These are phyloP conservation scores for Pleoardoris graminearum DNA, from an alignment of 2,329 filamentous ascomycete species.

Conservation along the genomic window DNA sequence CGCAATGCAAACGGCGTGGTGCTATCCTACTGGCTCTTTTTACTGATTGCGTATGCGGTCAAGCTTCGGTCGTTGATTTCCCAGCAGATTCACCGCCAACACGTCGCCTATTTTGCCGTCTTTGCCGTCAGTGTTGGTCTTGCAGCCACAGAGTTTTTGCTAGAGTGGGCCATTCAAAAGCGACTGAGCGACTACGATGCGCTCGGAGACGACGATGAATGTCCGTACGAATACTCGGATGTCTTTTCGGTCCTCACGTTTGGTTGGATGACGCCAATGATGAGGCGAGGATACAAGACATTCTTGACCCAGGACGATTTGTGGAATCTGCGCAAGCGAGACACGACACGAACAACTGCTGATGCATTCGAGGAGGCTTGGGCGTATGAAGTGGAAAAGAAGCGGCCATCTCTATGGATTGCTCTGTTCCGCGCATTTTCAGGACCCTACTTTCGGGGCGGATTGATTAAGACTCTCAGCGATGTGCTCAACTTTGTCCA, in stretches of 20 bases:
- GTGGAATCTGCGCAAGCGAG: conserved; percentile 82
- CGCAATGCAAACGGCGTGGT: conserved; percentile 85
- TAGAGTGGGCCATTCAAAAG: conserved; percentile 90
- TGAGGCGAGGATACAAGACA: conserved; percentile 90
- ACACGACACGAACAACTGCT: conserved; percentile 77
- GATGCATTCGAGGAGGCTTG: conserved; percentile 73
- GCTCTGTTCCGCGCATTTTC: conserved; percentile 84
- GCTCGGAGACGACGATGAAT: conserved; percentile 69
- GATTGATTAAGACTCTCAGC: conserved; percentile 85
- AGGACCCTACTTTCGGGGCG: conserved; percentile 77
- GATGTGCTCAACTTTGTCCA: conserved; percentile 86
- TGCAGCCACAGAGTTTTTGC: conserved; percentile 68
- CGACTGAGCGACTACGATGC: conserved; percentile 70
- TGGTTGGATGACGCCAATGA: conserved; percentile 98
- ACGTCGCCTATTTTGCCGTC: conserved; percentile 74
- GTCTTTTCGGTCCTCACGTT: conserved; percentile 94
- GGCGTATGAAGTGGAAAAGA: conserved; percentile 72
- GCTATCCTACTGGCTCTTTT: conserved; percentile 89
- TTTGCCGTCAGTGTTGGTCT: conserved; percentile 75
- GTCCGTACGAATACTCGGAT: conserved; percentile 85
- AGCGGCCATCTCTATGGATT: conserved; percentile 80
- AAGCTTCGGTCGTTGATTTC: conserved; percentile 86
- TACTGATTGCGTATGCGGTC: conserved; percentile 75
- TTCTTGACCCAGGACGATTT: conserved; percentile 93
- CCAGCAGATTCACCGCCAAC: conserved; percentile 69